Percentiles rank a stretch among this genome's conserved stretches.
Evolutionary conservation across 140 eudicot species (phyloP).

Genomic region (Flaveria floridana): DNA sequence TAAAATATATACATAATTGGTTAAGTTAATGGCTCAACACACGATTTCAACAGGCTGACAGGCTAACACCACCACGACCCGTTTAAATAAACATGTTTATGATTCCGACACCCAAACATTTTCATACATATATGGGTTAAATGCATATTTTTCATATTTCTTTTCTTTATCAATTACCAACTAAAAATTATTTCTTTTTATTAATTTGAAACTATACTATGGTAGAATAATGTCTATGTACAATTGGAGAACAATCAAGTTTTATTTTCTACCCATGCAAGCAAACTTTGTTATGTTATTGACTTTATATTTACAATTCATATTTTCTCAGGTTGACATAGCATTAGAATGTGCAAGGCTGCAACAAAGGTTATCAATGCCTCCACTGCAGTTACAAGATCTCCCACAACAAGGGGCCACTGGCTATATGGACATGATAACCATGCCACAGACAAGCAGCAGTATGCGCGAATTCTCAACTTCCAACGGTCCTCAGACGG

Average conservation of each 20-base stretch:
- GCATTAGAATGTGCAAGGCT: conserved; percentile 95
- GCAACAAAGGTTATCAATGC: conserved; percentile 72
- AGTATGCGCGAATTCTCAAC: conserved; percentile 36
- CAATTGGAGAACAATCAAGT: background rate
- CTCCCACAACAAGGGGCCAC: conserved; percentile 46
- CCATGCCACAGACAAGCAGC: conserved; percentile 50
- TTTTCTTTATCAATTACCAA: too few relatives aligned
- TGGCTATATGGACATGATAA: conserved; percentile 40
- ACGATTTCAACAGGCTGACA: too few relatives aligned
- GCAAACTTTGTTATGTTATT: conserved; percentile 7
- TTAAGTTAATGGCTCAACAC: too few relatives aligned
- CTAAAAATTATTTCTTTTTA: too few relatives aligned
- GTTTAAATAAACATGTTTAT: too few relatives aligned
- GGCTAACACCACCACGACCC: too few relatives aligned
- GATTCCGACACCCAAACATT: too few relatives aligned
- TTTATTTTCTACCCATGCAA: background rate
- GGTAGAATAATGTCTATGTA: background rate
- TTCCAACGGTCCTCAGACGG: conserved; percentile 44
- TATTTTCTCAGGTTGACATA: conserved; percentile 59
- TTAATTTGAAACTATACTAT: too few relatives aligned
- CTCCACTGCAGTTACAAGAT: conserved; percentile 80
- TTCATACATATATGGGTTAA: too few relatives aligned
- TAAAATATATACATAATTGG: too few relatives aligned
- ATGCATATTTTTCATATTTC: too few relatives aligned
- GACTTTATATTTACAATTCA: conserved; percentile 5